Evolutionary conservation across 306 rosid species (phyloP).

Genomic region (Styphnolobium japonicum): DNA sequence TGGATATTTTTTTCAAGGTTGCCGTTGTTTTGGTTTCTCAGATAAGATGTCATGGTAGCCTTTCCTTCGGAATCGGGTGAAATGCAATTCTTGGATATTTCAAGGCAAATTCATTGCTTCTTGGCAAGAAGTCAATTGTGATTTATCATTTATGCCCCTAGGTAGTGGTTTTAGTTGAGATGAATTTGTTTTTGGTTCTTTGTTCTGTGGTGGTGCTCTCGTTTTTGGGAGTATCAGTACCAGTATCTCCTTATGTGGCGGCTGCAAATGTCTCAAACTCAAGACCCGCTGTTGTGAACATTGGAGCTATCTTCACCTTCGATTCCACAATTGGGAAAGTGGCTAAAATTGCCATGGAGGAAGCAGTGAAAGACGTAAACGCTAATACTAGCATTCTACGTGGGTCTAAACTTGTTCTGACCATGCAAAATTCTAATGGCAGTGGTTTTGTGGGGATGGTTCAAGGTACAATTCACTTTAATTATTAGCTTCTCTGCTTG

Average conservation of each 20-base stretch:
- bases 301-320: slow-evolving; percentile 79
- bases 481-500: background rate
- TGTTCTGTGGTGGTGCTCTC: slow-evolving; percentile 29
- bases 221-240: slow-evolving; percentile 3
- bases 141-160: too few relatives aligned
- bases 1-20: background rate
- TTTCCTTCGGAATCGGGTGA: background rate
- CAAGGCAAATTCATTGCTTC: background rate
- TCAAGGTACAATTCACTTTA: slow-evolving; percentile 48
- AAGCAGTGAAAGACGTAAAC: slow-evolving; percentile 85
- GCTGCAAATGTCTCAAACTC: slow-evolving; percentile 28
- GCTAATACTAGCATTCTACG: slow-evolving; percentile 58
- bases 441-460: slow-evolving; percentile 83
- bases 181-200: slow-evolving; percentile 41
- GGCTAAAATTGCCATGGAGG: slow-evolving; percentile 74
- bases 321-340: slow-evolving; percentile 77
- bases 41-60: background rate
- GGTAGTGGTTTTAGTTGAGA: background rate
- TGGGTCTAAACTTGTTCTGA: slow-evolving; percentile 50
- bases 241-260: slow-evolving; percentile 27
- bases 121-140: too few relatives aligned
- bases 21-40: background rate
- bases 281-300: slow-evolving; percentile 54
- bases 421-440: slow-evolving; percentile 61
- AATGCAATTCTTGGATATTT: background rate